These are phyloP conservation scores for Myxozyma lipomycoides DNA, from an alignment of 805 yeast genomes.

Conservation along the genomic window DNA sequence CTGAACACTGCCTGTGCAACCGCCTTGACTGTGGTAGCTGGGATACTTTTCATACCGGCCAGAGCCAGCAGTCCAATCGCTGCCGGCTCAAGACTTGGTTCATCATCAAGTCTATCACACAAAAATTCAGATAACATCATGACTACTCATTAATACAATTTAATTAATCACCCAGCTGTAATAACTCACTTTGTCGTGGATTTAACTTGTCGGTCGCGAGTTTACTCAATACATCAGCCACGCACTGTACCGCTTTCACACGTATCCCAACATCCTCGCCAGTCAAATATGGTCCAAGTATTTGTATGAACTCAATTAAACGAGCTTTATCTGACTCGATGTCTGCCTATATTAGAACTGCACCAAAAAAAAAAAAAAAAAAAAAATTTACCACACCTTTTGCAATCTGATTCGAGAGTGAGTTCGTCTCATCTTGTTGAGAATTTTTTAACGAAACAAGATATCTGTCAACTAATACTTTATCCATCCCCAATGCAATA, in stretches of 20 bases:
- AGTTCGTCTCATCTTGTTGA: constrained; percentile 15
- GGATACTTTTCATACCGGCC: constrained; percentile 50
- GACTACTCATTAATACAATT: constrained; percentile 22
- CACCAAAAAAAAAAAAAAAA: too few relatives aligned
- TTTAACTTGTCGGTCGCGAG: constrained; percentile 36
- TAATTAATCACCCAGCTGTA: too few relatives aligned
- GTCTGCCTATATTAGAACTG: too few relatives aligned
- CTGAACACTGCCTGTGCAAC: constrained; percentile 33
- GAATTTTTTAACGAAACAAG: constrained; percentile 10
- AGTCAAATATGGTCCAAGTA: constrained; percentile 59
- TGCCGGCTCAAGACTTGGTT: constrained; percentile 49
- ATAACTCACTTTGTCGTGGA: constrained; percentile 38
- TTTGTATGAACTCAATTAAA: constrained; percentile 52
- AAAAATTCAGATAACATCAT: constrained; percentile 48
- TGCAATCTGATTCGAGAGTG: constrained; percentile 10
- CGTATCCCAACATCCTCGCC: constrained; percentile 55
- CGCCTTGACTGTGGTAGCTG: constrained; percentile 27
- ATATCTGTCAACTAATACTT: constrained; percentile 13
- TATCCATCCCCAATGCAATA: constrained; percentile 7
- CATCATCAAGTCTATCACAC: constrained; percentile 64
- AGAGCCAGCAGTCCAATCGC: constrained; percentile 53
- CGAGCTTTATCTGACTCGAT: constrained; percentile 35
- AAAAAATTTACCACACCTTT: constrained; percentile 8
- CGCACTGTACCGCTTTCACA: constrained; percentile 46
- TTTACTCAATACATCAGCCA: constrained; percentile 40